A percentile compares a stretch with the other conserved stretches of the same genome.
These are phyloP conservation scores for Mycena rebaudengoi DNA, from an alignment of 768 basidiomycete genomes.

Conservation along the genomic window DNA sequence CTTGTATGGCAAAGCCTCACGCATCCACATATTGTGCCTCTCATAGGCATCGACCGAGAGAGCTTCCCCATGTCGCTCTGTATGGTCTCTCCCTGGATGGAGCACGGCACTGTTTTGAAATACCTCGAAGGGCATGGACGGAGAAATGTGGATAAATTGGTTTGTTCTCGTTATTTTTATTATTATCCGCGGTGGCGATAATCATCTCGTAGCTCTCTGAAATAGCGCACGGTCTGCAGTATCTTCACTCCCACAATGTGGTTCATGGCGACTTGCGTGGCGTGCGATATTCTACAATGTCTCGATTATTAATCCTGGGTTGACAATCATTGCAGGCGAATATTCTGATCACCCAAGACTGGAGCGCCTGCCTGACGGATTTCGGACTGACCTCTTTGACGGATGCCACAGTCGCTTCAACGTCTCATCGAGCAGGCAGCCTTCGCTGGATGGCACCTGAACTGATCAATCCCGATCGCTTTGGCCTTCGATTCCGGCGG, in stretches of 20 bases:
- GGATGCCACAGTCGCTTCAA: constrained; percentile 36
- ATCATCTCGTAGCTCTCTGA: constrained; percentile 32
- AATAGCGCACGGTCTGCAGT: constrained; percentile 31
- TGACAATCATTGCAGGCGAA: constrained; percentile 28
- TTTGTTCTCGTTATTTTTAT: constrained; percentile 2
- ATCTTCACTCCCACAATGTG: constrained; percentile 30
- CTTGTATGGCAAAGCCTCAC: constrained; percentile 37
- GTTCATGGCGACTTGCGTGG: constrained; percentile 32
- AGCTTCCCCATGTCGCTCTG: constrained; percentile 34
- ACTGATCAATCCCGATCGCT: constrained; percentile 38
- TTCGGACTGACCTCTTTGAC: constrained; percentile 43
- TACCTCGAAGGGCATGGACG: constrained; percentile 29
- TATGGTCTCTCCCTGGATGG: constrained; percentile 42
- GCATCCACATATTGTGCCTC: constrained; percentile 38
- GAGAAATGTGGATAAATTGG: constrained; percentile 28
- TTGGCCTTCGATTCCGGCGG: constrained; percentile 32
- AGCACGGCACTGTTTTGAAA: constrained; percentile 34
- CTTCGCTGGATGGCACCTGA: constrained; percentile 48
- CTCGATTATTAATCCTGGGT: neutral
- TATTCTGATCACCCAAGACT: constrained; percentile 39
- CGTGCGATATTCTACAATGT: neutral
- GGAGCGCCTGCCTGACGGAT: constrained; percentile 42
- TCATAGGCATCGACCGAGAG: constrained; percentile 37
- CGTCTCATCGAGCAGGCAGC: constrained; percentile 36
- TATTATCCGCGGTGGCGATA: no score